Evolutionary conservation across 768 basidiomycete genomes (phyloP).

Genomic region (Xerocomellus chrysenteron): DNA sequence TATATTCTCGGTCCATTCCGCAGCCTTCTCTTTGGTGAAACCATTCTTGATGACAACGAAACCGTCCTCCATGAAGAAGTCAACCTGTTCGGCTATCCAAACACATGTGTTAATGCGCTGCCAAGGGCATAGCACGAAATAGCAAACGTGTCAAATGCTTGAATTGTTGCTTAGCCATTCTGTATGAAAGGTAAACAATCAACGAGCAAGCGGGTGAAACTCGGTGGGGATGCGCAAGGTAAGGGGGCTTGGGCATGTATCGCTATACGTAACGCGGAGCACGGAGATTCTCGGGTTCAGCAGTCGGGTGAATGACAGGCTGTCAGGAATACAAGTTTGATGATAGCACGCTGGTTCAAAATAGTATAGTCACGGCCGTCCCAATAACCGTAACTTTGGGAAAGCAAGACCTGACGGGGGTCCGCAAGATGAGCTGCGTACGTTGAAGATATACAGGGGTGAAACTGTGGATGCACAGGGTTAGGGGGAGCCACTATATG

Average conservation of each 20-base stretch:
- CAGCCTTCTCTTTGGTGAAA: constrained; percentile 49
- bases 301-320: constrained; percentile 1
- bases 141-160: constrained; percentile 36
- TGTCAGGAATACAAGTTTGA: neutral
- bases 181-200: neutral
- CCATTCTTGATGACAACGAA: constrained; percentile 53
- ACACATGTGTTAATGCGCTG: neutral
- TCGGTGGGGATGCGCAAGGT: neutral
- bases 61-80: constrained; percentile 56
- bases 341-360: neutral
- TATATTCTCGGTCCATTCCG: constrained; percentile 47
- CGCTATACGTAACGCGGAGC: neutral
- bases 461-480: too few relatives aligned
- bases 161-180: neutral
- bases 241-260: neutral
- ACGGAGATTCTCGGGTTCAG: neutral
- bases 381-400: neutral
- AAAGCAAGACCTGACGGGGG: neutral
- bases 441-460: neutral
- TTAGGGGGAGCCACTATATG: too few relatives aligned
- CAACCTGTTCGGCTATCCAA: constrained; percentile 43
- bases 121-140: neutral
- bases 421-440: neutral
- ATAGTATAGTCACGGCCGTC: neutral
- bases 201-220: neutral